A percentile compares a stretch with the other conserved stretches of the same genome.
These are phyloP conservation scores for Xylaria cubensis DNA, from an alignment of 495 filamentous ascomycete species.

Conservation along the genomic window DNA sequence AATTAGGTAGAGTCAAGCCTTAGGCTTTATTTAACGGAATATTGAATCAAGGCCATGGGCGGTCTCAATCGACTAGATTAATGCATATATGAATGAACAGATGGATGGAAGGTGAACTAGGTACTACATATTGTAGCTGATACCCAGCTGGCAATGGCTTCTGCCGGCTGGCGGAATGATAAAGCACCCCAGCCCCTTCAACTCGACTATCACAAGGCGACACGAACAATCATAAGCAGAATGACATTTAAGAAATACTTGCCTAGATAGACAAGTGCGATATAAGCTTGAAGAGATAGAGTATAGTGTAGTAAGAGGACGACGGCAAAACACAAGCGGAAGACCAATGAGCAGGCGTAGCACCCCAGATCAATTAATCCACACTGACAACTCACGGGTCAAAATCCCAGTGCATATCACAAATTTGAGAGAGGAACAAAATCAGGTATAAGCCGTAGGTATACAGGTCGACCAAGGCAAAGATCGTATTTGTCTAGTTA, in stretches of 20 bases:
- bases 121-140: background rate
- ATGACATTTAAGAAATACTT: too few species aligned
- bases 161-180: background rate
- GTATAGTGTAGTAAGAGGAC: background rate
- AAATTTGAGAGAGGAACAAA: background rate
- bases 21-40: background rate
- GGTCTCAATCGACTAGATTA: background rate
- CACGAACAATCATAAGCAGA: background rate
- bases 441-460: background rate
- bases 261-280: too few species aligned
- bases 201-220: too few species aligned
- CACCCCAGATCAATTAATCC: background rate
- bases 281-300: background rate
- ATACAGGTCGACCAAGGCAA: background rate
- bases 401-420: background rate
- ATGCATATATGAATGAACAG: background rate
- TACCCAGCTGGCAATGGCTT: background rate
- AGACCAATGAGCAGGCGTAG: background rate
- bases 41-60: background rate
- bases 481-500: slow-evolving; percentile 1
- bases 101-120: background rate
- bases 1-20: background rate
- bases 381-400: too few species aligned
- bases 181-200: background rate
- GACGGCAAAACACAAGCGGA: background rate